phyloP scores from a whole-genome alignment of 1,284 basidiomycete species.

The Coniophora puteana region DNA sequence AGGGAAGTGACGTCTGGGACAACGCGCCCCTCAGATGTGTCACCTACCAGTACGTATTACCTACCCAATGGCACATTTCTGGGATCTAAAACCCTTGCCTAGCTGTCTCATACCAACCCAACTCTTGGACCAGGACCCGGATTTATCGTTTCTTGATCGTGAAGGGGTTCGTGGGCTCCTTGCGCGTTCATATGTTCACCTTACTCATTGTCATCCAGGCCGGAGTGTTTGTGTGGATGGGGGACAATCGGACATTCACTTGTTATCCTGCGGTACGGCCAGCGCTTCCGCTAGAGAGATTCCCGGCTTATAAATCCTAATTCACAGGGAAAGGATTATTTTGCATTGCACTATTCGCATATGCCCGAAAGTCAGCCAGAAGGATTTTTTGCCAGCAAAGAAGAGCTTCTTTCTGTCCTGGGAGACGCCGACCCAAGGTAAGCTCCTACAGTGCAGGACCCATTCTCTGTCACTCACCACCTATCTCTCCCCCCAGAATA shows the following conservation, averaged over 20 bases:
- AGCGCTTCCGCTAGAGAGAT: not conserved
- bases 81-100: constrained; percentile 38
- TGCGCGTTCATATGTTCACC: not conserved
- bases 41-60: constrained; percentile 42
- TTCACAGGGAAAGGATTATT: constrained; percentile 20
- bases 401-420: no score
- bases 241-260: constrained; percentile 33
- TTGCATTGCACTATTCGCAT: constrained; percentile 24
- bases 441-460: not conserved
- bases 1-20: constrained; percentile 12
- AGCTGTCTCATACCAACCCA: no score
- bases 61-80: not conserved
- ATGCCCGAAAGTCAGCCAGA: no score
- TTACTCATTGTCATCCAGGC: constrained; percentile 22
- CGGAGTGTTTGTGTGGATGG: constrained; percentile 37
- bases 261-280: constrained; percentile 4
- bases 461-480: not conserved
- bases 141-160: constrained; percentile 29
- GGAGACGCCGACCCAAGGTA: constrained; percentile 37
- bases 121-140: constrained; percentile 33
- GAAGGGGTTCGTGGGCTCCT: constrained; percentile 20
- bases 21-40: constrained; percentile 19
- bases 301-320: no score
- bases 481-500: constrained; percentile 30
- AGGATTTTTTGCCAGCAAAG: no score